Percentiles rank a stretch among this genome's conserved stretches.
Evolutionary conservation across 345 rosid species (phyloP).

Genomic region (Clarkia xantiana): DNA sequence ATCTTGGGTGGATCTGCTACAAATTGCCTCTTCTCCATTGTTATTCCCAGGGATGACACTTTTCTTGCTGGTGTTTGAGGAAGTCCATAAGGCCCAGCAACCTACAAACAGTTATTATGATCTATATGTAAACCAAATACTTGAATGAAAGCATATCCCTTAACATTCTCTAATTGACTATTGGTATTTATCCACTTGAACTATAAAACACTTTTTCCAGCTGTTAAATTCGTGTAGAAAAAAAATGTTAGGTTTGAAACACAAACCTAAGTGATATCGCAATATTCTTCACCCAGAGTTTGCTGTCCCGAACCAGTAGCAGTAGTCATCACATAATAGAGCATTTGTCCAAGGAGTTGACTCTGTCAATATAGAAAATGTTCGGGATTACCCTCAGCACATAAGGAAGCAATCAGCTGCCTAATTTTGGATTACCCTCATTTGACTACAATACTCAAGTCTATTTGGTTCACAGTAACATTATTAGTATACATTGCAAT

Average conservation of each 20-base stretch:
- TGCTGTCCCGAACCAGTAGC: constrained; percentile 94
- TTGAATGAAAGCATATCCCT: too few species aligned
- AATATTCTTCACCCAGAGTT: constrained; percentile 91
- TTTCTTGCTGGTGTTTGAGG: constrained; percentile 96
- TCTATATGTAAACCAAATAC: too few species aligned
- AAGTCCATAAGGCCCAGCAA: constrained; percentile 63
- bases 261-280: constrained; percentile 77
- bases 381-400: neutral
- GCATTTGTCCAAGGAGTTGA: constrained; percentile 80
- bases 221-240: constrained; percentile 2
- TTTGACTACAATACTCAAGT: neutral
- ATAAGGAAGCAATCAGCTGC: neutral
- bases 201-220: neutral
- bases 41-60: too few species aligned
- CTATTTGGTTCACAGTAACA: neutral
- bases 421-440: neutral
- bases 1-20: too few species aligned
- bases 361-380: constrained; percentile 28
- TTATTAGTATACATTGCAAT: too few species aligned
- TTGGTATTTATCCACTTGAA: too few species aligned
- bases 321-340: constrained; percentile 77
- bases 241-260: neutral
- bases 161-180: too few species aligned
- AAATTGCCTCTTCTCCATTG: too few species aligned
- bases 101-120: constrained; percentile 22